Conservation (phyloP, 2,329 filamentous ascomycete genomes). For the Coccinonectria pachysandricola region DNA sequence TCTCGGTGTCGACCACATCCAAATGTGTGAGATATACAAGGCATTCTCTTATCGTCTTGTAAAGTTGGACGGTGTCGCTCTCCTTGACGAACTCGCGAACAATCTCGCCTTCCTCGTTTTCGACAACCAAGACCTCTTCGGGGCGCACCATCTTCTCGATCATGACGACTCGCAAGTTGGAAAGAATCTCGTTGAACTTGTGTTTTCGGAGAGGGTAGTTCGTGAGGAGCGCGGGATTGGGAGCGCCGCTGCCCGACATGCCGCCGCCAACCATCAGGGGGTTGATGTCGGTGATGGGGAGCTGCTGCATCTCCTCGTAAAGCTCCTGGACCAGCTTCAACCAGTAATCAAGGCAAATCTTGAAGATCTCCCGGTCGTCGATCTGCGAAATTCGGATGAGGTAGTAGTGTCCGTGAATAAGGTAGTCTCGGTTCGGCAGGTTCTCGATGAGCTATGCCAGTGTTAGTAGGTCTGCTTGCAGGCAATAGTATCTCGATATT, state of each 20-base stretch:
- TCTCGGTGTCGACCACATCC: constrained; percentile 93
- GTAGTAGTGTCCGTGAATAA: constrained; percentile 95
- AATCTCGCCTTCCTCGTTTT: constrained; percentile 98
- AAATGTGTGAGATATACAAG: constrained; percentile 94
- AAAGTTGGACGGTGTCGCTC: constrained; percentile 96
- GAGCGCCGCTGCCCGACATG: constrained; percentile 68
- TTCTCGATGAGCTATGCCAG: constrained; percentile 81
- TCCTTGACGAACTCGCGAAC: constrained; percentile 99
- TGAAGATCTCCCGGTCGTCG: constrained; percentile 97
- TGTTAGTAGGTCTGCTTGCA: too few relatives aligned
- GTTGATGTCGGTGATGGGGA: constrained; percentile 88
- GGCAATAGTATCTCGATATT: too few relatives aligned
- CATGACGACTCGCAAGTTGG: constrained; percentile 93
- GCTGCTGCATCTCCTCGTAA: constrained; percentile 96
- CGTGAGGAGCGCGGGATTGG: constrained; percentile 72
- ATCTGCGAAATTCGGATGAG: constrained; percentile 97
- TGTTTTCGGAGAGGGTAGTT: constrained; percentile 95
- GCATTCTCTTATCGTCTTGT: constrained; percentile 97
- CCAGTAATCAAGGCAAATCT: constrained; percentile 99
- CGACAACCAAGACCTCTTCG: constrained; percentile 96
- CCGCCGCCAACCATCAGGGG: constrained; percentile 70
- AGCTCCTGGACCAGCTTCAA: constrained; percentile 95
- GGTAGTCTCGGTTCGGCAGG: constrained; percentile 86
- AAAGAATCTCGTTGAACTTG: constrained; percentile 90
- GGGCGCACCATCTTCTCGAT: constrained; percentile 99